A percentile compares a stretch with the other conserved stretches of the same genome.
Evolutionary conservation across 225 moss, liverwort and hornwort species (phyloP).

Genomic region (Asterella californica): DNA sequence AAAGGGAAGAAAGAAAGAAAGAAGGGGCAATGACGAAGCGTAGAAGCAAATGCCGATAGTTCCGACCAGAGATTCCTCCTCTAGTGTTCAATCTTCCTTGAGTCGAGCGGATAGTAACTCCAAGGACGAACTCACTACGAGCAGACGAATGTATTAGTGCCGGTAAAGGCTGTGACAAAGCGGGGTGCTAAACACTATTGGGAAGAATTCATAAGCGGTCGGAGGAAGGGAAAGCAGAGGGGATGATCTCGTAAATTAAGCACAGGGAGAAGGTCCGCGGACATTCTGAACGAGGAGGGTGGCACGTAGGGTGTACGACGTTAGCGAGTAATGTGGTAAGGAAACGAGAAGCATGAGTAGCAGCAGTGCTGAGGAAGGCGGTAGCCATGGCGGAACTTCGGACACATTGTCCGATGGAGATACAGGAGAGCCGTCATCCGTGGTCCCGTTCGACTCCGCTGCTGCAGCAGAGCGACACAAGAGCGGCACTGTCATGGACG

Average conservation of each 20-base stretch:
- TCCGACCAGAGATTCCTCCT: background rate
- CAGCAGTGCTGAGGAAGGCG: constrained; percentile 36
- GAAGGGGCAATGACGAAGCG: background rate
- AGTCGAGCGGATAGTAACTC: background rate
- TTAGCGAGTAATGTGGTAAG: constrained; percentile 10
- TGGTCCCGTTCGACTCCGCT: constrained; percentile 27
- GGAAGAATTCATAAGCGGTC: background rate
- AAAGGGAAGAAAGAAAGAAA: background rate
- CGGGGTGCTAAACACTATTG: background rate
- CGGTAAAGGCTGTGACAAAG: too few species aligned
- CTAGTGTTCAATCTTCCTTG: background rate
- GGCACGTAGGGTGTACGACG: background rate
- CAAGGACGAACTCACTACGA: background rate
- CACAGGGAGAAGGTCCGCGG: background rate
- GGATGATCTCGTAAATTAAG: background rate
- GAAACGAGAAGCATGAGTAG: constrained; percentile 32
- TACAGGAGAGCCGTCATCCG: constrained; percentile 35
- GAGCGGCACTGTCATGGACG: constrained; percentile 47
- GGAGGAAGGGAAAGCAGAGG: background rate
- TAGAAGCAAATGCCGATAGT: background rate
- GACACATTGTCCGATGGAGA: constrained; percentile 36
- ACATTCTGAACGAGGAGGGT: background rate
- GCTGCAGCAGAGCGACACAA: constrained; percentile 16
- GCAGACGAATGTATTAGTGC: background rate
- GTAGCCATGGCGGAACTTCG: constrained; percentile 30